These are phyloP conservation scores for Epichloe baconii DNA, from an alignment of 2,329 filamentous ascomycete genomes.

Conservation along the genomic window DNA sequence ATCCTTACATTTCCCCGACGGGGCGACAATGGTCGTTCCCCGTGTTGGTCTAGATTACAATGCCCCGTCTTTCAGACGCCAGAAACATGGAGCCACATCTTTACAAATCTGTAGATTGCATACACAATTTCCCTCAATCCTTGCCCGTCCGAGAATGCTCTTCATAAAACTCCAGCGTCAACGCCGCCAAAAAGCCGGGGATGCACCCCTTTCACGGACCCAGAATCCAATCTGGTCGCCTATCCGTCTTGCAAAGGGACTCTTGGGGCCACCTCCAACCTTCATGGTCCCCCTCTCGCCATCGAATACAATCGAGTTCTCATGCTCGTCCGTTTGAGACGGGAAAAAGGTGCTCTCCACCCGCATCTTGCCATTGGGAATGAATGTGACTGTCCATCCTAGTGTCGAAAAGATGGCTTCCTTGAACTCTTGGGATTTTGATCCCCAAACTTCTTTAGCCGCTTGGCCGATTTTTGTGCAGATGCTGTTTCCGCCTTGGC, in stretches of 20 bases:
- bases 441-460: constrained; percentile 88
- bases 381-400: constrained; percentile 90
- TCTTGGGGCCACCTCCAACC: constrained; percentile 78
- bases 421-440: constrained; percentile 88
- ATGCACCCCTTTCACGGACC: constrained; percentile 87
- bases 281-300: constrained; percentile 97
- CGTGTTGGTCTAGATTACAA: neutral
- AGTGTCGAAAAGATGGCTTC: constrained; percentile 86
- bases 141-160: constrained; percentile 27
- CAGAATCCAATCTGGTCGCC: constrained; percentile 83
- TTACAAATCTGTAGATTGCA: neutral
- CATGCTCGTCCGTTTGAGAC: constrained; percentile 52
- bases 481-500: constrained; percentile 56
- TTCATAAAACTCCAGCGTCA: constrained; percentile 90
- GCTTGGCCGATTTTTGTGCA: constrained; percentile 68
- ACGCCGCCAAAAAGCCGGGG: constrained; percentile 78
- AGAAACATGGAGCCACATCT: constrained; percentile 1
- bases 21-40: neutral
- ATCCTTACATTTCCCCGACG: too few relatives aligned
- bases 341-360: constrained; percentile 80
- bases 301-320: constrained; percentile 71
- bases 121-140: neutral
- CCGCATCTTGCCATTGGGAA: constrained; percentile 92
- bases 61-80: too few relatives aligned
- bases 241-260: constrained; percentile 75